Evolutionary conservation across 2,329 filamentous ascomycete species (phyloP), one percentile per base, ranked within the genome.

Genomic region (Aspergillus fischeri): DNA sequence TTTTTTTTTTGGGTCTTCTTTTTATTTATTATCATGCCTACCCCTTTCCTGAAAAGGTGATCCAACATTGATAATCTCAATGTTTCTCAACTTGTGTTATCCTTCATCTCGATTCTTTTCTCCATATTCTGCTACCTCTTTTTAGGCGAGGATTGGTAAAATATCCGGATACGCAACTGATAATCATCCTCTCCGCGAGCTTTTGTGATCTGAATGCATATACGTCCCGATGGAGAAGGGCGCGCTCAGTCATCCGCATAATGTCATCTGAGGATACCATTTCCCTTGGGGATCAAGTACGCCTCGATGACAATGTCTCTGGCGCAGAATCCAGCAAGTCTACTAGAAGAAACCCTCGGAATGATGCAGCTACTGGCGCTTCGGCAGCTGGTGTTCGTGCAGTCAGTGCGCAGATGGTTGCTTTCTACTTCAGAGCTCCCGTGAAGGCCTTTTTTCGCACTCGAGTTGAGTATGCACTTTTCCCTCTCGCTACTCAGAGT

Each of bases 361-460:
- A 78, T 57, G 83, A 84, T 79, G 82, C 85, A 14, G 81, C 83
- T 11, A 87, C 85, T 17, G 92, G 90, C 50, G 89, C 90, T n/a
- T 92, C 90, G 24, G 92, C 92, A 4, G 92, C 92, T 24, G 86
- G 90, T 44, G 89, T 92, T 61, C 88, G 92, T 49, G 92, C 92
- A 28, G 74, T 96, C 61, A 92, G 88, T 65, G 89, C 91, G 7
- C 89, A 95, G 70, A 81, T 91, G 66, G 83, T 96, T 54, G 88
- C 91, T 25, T 96, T 96, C 67, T 97, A 96, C 77, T 97, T 96
- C 71, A 83, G 92, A 56, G 91, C 91, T 0, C 92, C 92, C 0
- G 89, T 92, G 53, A 96, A 96, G 75, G 90, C 92, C 17, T 97
- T 97, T 72, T 96, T 97, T 76, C 85, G 91, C 60, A 92, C 90